Percentiles rank a stretch among this genome's conserved stretches.
phyloP scores from a whole-genome alignment of 768 basidiomycete species.

The Suillus bovinus region DNA sequence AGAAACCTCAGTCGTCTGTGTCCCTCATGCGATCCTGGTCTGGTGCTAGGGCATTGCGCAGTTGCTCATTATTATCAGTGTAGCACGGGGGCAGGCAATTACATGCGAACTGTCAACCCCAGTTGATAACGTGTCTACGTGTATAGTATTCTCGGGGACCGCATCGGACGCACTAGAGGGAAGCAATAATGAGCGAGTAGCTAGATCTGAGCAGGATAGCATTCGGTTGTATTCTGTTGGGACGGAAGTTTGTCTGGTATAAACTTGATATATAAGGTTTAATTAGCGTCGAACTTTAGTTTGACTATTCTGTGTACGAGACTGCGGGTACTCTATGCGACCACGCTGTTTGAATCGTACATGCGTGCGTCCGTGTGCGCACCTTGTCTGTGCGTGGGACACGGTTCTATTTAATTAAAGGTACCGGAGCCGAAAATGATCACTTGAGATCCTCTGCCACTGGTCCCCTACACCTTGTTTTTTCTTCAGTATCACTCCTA shows the following conservation, averaged over 20 bases:
- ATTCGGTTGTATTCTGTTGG: background rate
- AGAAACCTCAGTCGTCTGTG: background rate
- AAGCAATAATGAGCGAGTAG: background rate
- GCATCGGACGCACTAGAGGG: background rate
- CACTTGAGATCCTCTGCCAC: background rate
- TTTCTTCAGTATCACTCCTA: background rate
- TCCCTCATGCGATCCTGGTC: background rate
- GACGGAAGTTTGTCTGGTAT: background rate
- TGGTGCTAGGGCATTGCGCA: background rate
- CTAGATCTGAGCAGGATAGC: background rate
- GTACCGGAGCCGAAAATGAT: background rate
- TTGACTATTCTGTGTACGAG: background rate
- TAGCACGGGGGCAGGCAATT: constrained; percentile 2
- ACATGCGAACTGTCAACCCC: background rate
- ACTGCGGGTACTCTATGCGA: background rate
- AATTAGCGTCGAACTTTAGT: background rate
- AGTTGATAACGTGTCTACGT: background rate
- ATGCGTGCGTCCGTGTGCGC: background rate
- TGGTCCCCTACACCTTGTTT: background rate
- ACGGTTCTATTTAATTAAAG: background rate
- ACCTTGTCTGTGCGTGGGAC: background rate
- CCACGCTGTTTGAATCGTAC: background rate
- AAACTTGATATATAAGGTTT: background rate
- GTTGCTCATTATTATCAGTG: background rate
- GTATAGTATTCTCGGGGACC: background rate